These are phyloP conservation scores for Arabidopsis suecica DNA, from an alignment of 345 rosid species.

Conservation along the genomic window DNA sequence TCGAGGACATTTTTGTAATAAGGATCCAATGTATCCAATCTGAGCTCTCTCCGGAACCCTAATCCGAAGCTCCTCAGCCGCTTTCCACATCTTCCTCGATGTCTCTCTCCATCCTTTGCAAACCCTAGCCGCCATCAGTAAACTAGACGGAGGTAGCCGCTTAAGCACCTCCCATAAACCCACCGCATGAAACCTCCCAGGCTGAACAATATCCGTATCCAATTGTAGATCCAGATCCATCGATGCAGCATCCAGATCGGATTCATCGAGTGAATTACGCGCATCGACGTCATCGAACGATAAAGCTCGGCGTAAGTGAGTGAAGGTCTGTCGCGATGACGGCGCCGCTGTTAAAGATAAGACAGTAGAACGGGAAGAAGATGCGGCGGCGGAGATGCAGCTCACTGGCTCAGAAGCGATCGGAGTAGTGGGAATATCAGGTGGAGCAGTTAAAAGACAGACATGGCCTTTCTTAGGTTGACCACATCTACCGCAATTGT, in stretches of 20 bases:
- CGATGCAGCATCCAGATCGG: slow-evolving; percentile 43
- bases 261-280: slow-evolving; percentile 54
- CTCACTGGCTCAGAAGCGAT: slow-evolving; percentile 41
- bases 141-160: slow-evolving; percentile 74
- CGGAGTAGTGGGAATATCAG: slow-evolving; percentile 41
- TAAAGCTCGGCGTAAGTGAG: slow-evolving; percentile 78
- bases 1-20: slow-evolving; percentile 79
- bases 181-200: slow-evolving; percentile 58
- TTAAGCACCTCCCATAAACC: slow-evolving; percentile 84
- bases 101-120: slow-evolving; percentile 93
- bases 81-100: slow-evolving; percentile 78
- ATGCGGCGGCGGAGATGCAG: slow-evolving; percentile 45
- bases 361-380: slow-evolving; percentile 49
- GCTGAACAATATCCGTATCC: slow-evolving; percentile 44
- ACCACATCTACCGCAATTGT: slow-evolving; percentile 97
- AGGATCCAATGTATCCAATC: slow-evolving; percentile 80
- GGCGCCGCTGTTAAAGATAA: slow-evolving; percentile 43
- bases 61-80: slow-evolving; percentile 83
- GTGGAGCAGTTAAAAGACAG: slow-evolving; percentile 50
- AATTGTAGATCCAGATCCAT: slow-evolving; percentile 52
- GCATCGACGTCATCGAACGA: slow-evolving; percentile 78
- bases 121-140: slow-evolving; percentile 78
- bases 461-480: slow-evolving; percentile 93
- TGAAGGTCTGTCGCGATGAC: slow-evolving; percentile 56
- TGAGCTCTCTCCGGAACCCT: slow-evolving; percentile 72